Conservation (phyloP, 805 yeast genomes). For the Maudiozyma serrabonitensis region DNA sequence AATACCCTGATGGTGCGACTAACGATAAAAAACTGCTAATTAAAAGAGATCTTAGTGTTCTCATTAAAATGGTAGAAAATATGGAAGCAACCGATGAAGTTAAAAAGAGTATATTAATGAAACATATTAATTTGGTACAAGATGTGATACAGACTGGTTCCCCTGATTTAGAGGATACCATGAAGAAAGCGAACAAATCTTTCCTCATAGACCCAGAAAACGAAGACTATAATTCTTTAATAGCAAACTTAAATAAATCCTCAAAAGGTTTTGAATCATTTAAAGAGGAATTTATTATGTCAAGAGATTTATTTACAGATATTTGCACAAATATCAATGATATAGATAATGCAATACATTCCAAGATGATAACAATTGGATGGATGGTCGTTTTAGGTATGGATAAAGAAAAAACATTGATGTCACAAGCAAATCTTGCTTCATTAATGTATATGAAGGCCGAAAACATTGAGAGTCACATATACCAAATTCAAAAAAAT, state of each 20-base stretch:
- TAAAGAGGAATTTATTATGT: constrained; percentile 60
- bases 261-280: constrained; percentile 54
- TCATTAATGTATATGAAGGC: constrained; percentile 55
- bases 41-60: constrained; percentile 57
- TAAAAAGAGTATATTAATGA: constrained; percentile 41
- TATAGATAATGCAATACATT: constrained; percentile 42
- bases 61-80: constrained; percentile 42
- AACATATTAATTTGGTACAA: constrained; percentile 53
- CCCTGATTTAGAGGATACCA: constrained; percentile 28
- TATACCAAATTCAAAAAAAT: neutral
- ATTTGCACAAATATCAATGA: constrained; percentile 54
- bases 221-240: constrained; percentile 3
- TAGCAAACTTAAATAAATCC: constrained; percentile 13
- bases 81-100: constrained; percentile 30
- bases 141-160: constrained; percentile 30
- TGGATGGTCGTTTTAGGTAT: constrained; percentile 59
- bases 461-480: constrained; percentile 44
- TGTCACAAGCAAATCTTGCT: constrained; percentile 58
- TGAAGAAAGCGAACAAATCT: neutral
- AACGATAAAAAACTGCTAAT: constrained; percentile 37
- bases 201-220: constrained; percentile 3
- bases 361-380: constrained; percentile 49
- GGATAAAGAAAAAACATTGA: constrained; percentile 45
- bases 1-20: neutral
- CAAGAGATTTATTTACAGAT: constrained; percentile 63